These are phyloP conservation scores for Hordeum marinum DNA, from an alignment of 176 grass and related monocot genomes.

Conservation along the genomic window DNA sequence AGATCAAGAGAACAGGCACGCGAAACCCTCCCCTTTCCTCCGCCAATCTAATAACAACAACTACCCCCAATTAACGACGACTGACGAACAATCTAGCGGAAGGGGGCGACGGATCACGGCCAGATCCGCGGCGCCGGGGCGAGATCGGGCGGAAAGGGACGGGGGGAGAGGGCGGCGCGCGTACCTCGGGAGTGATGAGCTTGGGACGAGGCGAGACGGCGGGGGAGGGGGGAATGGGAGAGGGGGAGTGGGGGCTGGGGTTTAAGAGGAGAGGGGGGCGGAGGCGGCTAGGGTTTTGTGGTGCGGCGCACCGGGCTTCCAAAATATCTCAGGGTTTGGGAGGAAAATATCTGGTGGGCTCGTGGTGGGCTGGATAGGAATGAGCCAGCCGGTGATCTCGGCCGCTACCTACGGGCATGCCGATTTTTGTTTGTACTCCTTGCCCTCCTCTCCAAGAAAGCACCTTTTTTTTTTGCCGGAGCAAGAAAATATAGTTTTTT, in stretches of 20 bases:
- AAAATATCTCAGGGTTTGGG: slow-evolving; percentile 25
- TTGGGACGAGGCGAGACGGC: not conserved
- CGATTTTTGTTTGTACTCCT: not conserved
- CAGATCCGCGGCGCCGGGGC: not conserved
- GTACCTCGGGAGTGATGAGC: slow-evolving; percentile 5
- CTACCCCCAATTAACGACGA: too few species aligned
- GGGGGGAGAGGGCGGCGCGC: not conserved
- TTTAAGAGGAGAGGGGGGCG: slow-evolving; percentile 25
- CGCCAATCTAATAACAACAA: not conserved
- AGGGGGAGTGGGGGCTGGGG: slow-evolving; percentile 9
- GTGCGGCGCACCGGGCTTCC: not conserved
- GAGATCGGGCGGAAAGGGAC: not conserved
- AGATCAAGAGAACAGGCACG: not conserved
- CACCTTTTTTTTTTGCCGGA: not conserved
- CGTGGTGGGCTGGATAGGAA: not conserved
- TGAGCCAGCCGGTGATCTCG: not conserved
- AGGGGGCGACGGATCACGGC: not conserved
- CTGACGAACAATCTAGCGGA: not conserved
- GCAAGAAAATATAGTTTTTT: too few species aligned
- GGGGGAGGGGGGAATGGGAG: not conserved
- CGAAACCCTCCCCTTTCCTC: not conserved
- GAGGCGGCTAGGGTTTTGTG: slow-evolving; percentile 52
- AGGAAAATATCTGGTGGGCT: slow-evolving; percentile 6
- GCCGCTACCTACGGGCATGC: not conserved
- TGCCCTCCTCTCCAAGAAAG: not conserved